Evolutionary conservation across 768 basidiomycete genomes (phyloP).

Genomic region (Podaxis rugospora): DNA sequence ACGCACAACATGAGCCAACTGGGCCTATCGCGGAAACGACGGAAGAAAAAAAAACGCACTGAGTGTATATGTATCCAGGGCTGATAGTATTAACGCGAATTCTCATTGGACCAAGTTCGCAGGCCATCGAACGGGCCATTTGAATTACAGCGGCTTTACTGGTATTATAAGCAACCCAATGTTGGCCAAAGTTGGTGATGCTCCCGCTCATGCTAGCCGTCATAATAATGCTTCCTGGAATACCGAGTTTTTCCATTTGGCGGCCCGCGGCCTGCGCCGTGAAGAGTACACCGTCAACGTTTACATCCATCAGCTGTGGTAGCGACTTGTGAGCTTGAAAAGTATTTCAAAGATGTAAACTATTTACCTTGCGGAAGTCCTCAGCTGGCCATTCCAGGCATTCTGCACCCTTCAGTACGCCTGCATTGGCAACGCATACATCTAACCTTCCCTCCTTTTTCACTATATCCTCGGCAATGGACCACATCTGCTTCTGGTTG

Average conservation of each 20-base stretch:
- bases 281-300: constrained; percentile 53
- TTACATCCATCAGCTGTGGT: constrained; percentile 45
- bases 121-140: constrained; percentile 74
- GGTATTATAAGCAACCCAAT: constrained; percentile 70
- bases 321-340: neutral
- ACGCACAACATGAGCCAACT: neutral
- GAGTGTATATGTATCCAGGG: constrained; percentile 69
- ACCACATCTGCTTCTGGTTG: constrained; percentile 45
- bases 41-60: constrained; percentile 26
- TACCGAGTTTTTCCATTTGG: constrained; percentile 48
- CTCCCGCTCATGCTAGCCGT: constrained; percentile 60
- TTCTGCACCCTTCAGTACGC: constrained; percentile 45
- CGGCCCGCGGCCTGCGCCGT: constrained; percentile 58
- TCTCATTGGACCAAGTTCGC: constrained; percentile 60
- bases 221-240: constrained; percentile 51
- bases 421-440: constrained; percentile 63
- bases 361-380: constrained; percentile 49
- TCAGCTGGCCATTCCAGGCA: constrained; percentile 54
- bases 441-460: constrained; percentile 59
- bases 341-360: neutral
- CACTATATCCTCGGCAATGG: constrained; percentile 46
- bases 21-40: neutral
- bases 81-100: constrained; percentile 73
- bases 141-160: constrained; percentile 78
- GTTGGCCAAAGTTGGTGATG: constrained; percentile 52